phyloP scores from a whole-genome alignment of 495 filamentous ascomycete genomes.

The Alectoria sarmentosa region DNA sequence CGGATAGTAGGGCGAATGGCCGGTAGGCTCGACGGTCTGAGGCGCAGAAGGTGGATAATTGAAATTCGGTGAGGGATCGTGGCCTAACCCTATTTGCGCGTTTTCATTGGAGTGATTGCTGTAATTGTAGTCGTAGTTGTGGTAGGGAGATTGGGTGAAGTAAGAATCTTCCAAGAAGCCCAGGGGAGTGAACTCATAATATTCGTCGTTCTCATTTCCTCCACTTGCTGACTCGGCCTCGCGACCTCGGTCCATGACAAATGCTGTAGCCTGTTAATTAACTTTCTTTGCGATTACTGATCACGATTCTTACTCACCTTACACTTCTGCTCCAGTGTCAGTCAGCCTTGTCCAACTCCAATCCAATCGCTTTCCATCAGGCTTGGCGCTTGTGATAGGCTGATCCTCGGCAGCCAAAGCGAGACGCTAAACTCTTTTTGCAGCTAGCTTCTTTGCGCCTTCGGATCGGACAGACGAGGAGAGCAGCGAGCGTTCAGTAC shows the following conservation, averaged over 20 bases:
- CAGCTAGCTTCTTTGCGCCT: neutral
- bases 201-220: constrained; percentile 10
- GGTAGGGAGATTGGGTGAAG: constrained; percentile 11
- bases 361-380: constrained; percentile 11
- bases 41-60: neutral
- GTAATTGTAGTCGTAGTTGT: constrained; percentile 4
- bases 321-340: constrained; percentile 5
- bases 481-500: neutral
- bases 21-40: neutral
- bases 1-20: constrained; percentile 4
- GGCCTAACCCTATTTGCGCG: constrained; percentile 4
- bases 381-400: too few relatives aligned
- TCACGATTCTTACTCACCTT: neutral
- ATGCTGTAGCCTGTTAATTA: too few relatives aligned
- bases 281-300: constrained; percentile 15
- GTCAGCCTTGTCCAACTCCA: constrained; percentile 13
- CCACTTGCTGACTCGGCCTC: constrained; percentile 13
- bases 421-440: constrained; percentile 13
- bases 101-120: constrained; percentile 4
- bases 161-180: constrained; percentile 14
- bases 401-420: constrained; percentile 6
- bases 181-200: constrained; percentile 13
- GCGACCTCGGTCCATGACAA: constrained; percentile 12
- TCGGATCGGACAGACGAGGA: neutral
- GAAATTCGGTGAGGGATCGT: neutral